These are phyloP conservation scores for Oenanthe sinensis DNA, from an alignment of 129 eudicot species.

Conservation along the genomic window DNA sequence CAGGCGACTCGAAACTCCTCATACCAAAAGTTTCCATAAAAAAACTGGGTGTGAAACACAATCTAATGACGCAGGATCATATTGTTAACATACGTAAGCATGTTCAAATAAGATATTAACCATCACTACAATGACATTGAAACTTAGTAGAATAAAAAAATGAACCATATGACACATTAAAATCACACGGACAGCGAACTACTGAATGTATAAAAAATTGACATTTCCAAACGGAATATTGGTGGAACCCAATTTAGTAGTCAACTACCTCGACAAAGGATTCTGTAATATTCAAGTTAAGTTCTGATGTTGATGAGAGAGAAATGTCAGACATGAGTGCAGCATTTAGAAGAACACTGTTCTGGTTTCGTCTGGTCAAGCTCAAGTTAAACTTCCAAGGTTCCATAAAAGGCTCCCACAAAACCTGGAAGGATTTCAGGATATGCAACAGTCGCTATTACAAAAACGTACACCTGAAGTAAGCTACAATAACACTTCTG, in stretches of 20 bases:
- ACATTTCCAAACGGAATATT: background rate
- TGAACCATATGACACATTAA: background rate
- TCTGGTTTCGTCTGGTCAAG: conserved; percentile 41
- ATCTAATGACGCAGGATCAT: background rate
- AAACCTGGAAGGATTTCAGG: conserved; percentile 42
- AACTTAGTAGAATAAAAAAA: background rate
- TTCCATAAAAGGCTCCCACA: conserved; percentile 98
- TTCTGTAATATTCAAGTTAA: conserved; percentile 77
- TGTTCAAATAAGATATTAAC: background rate
- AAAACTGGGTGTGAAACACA: background rate
- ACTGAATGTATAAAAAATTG: background rate
- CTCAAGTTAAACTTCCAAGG: conserved; percentile 74
- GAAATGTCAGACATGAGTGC: conserved; percentile 48
- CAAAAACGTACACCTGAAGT: background rate
- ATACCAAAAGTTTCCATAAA: background rate
- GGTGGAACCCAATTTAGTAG: background rate
- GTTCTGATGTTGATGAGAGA: conserved; percentile 52
- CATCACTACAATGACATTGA: background rate
- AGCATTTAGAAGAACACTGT: conserved; percentile 43
- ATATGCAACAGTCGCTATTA: conserved; percentile 1
- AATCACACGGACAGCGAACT: background rate
- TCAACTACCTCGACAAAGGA: conserved; percentile 63
- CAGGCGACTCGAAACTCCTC: background rate
- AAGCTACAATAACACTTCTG: background rate
- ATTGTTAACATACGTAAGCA: background rate